phyloP scores from a whole-genome alignment of 768 basidiomycete genomes.

The Tricholoma furcatifolium region DNA sequence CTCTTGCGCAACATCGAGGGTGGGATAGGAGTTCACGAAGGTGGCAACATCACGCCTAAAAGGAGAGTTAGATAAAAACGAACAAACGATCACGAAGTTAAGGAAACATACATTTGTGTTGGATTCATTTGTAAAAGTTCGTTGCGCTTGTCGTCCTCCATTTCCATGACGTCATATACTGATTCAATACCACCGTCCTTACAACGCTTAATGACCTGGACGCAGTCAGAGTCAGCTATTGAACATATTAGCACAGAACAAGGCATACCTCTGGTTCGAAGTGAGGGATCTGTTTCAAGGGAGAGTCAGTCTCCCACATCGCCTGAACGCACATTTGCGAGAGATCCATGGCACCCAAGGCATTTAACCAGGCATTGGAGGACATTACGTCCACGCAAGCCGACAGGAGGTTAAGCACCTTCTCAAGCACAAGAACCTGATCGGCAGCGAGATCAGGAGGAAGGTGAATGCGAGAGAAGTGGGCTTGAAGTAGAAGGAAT shows the following conservation, averaged over 20 bases:
- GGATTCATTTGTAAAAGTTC: constrained; percentile 82
- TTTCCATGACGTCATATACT: constrained; percentile 97
- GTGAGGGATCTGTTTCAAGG: constrained; percentile 94
- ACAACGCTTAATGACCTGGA: constrained; percentile 79
- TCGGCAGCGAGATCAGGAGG: constrained; percentile 94
- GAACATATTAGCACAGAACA: too few relatives aligned
- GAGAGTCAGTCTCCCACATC: constrained; percentile 96
- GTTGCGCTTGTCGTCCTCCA: constrained; percentile 90
- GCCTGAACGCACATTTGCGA: constrained; percentile 99
- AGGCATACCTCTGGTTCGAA: constrained; percentile 80
- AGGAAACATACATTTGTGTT: constrained; percentile 76
- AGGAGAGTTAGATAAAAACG: constrained; percentile 14
- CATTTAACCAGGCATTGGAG: constrained; percentile 92
- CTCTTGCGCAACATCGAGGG: constrained; percentile 87
- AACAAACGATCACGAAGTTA: background rate
- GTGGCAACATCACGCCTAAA: constrained; percentile 88
- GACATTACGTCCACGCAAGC: constrained; percentile 99
- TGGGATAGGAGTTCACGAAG: constrained; percentile 96
- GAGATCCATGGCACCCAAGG: constrained; percentile 95
- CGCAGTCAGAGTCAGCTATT: background rate
- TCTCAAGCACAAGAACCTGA: constrained; percentile 83
- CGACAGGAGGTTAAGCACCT: constrained; percentile 86
- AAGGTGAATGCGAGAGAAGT: constrained; percentile 90
- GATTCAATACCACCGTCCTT: constrained; percentile 79
- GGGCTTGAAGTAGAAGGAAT: constrained; percentile 93